Base-by-base conservation (phyloP, 257 asterid genomes). In the Petunia secreta region DNA sequence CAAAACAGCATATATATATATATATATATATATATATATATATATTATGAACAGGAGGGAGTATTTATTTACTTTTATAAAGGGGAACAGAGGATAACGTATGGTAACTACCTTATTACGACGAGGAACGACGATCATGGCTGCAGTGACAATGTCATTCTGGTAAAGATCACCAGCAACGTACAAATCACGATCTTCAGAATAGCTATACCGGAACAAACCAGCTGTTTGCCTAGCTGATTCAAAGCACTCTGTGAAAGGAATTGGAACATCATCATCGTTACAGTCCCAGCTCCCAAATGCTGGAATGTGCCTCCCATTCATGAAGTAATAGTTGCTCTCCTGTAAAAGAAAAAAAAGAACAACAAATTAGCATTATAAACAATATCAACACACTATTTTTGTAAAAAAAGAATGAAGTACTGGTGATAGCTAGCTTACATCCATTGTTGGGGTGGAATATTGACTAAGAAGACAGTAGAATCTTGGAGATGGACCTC, bases 251-350 rank as follows among this genome's bases (percentile, higher is more conserved):
- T 92, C 90, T 6, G 97, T 91, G 81, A 90, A 91, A 0, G 91
- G 90, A 60, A 89, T 88, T 0, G 91, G 90, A 54, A 87, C 64
- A 53, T 86, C 90, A 50, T 38, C 74, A 1, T 85, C 84, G 50
- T 88, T 79, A 84, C 92, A 88, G 62, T 93, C 97, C 97, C 98
- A 93, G 93, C 93, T 91, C 57, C 98, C 98, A 82, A 93, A 93
- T 15, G 94, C 96, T 2, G 96, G 98, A 8, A 93, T 90, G 59
- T 88, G 94, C 44, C 91, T 88, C 88, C 90, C 89, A 84, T 34
- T 37, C 52, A 7, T 14, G 4, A 73, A 79, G 74, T 34, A 67
- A 67, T 67, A 77, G 6, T 80, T 34, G 55, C 66, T 63, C 73
- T 53, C 77, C 82, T 79, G 8, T n/a, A 41, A 66, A 66, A 0